Conservation (phyloP, 2,329 filamentous ascomycete genomes). For the Pyrenophora tritici-repentis region DNA sequence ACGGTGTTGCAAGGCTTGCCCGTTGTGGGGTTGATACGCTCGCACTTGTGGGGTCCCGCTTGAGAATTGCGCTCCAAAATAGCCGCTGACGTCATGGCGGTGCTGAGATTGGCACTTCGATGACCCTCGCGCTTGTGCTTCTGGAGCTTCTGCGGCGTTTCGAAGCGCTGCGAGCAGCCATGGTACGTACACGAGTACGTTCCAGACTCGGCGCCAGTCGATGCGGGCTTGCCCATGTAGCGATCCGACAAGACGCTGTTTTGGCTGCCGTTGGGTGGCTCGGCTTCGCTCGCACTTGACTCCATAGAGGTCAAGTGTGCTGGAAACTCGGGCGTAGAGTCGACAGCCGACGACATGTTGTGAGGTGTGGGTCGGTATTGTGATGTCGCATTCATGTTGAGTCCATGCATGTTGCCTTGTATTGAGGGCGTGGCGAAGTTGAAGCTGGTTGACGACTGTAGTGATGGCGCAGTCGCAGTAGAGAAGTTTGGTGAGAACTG, state of each 20-base stretch:
- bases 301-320: slow-evolving; percentile 65
- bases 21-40: slow-evolving; percentile 90
- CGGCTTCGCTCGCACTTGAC: slow-evolving; percentile 62
- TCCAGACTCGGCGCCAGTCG: slow-evolving; percentile 74
- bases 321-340: slow-evolving; percentile 62
- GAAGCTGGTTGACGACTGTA: slow-evolving; percentile 47
- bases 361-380: slow-evolving; percentile 42
- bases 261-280: slow-evolving; percentile 50
- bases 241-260: slow-evolving; percentile 41
- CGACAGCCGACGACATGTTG: slow-evolving; percentile 40
- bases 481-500: slow-evolving; percentile 44
- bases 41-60: slow-evolving; percentile 89
- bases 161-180: slow-evolving; percentile 85
- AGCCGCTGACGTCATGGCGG: slow-evolving; percentile 58
- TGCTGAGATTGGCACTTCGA: slow-evolving; percentile 56
- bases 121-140: slow-evolving; percentile 96
- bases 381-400: slow-evolving; percentile 41
- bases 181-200: slow-evolving; percentile 98
- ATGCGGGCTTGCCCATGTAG: slow-evolving; percentile 59
- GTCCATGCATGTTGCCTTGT: slow-evolving; percentile 36
- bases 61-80: slow-evolving; percentile 76
- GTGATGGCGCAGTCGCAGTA: slow-evolving; percentile 35
- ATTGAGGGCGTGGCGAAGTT: slow-evolving; percentile 54
- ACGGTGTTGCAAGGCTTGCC: slow-evolving; percentile 93
- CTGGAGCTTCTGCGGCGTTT: slow-evolving; percentile 82